phyloP scores from a whole-genome alignment of 768 basidiomycete species.

The Mycena crocata region DNA sequence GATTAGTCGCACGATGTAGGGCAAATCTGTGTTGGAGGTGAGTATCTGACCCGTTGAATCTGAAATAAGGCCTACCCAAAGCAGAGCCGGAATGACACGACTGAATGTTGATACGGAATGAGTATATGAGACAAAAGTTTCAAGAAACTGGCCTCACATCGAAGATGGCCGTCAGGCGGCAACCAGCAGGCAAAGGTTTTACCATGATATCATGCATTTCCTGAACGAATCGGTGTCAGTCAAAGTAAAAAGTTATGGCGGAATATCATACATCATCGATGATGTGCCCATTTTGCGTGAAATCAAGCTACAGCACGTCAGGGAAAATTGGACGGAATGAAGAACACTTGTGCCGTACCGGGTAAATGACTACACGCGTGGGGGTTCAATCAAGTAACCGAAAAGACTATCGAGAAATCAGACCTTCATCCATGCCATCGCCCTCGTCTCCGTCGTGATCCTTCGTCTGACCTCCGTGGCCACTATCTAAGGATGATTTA shows the following conservation, averaged over 20 bases:
- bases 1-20: constrained; percentile 65
- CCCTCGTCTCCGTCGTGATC: constrained; percentile 87
- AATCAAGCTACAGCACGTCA: constrained; percentile 54
- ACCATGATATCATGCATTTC: constrained; percentile 86
- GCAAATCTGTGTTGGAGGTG: constrained; percentile 61
- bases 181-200: constrained; percentile 82
- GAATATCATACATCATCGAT: constrained; percentile 82
- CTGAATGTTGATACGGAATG: constrained; percentile 49
- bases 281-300: constrained; percentile 75
- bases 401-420: constrained; percentile 1
- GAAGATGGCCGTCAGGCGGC: constrained; percentile 87
- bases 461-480: constrained; percentile 92
- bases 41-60: constrained; percentile 3
- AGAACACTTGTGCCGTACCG: constrained; percentile 54
- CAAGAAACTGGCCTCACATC: constrained; percentile 63
- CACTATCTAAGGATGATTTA: constrained; percentile 69
- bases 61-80: constrained; percentile 62
- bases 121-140: background rate
- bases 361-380: constrained; percentile 78
- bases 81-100: constrained; percentile 93
- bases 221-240: constrained; percentile 47
- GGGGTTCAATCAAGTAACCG: background rate
- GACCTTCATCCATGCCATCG: constrained; percentile 88
- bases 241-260: background rate
- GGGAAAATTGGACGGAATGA: constrained; percentile 1